phyloP scores from a whole-genome alignment of 1,139 yeast genomes.

The Saccharomyces hybrid region DNA sequence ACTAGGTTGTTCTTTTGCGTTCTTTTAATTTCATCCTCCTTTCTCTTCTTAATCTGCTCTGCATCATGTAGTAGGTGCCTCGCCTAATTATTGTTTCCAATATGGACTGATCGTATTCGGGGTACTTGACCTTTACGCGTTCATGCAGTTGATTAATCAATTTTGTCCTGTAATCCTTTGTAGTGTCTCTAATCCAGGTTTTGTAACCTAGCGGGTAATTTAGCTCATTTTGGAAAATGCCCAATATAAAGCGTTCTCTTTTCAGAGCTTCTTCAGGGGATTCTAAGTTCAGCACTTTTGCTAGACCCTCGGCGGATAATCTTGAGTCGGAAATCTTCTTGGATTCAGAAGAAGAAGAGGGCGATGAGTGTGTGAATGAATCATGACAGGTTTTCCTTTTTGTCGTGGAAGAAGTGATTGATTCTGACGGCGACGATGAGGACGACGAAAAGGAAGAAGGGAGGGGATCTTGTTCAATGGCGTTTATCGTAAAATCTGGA shows the following conservation, averaged over 20 bases:
- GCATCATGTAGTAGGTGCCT: constrained; percentile 77
- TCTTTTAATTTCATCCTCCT: constrained; percentile 42
- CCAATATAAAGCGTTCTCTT: constrained; percentile 55
- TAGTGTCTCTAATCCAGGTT: constrained; percentile 79
- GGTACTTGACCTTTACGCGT: constrained; percentile 44
- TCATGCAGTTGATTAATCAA: constrained; percentile 45
- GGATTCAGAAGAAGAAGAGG: background rate
- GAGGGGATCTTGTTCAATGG: background rate
- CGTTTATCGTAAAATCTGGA: background rate
- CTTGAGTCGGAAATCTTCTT: constrained; percentile 44
- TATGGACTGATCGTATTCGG: constrained; percentile 45
- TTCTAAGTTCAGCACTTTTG: constrained; percentile 45
- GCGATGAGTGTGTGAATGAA: background rate
- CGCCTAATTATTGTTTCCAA: constrained; percentile 68
- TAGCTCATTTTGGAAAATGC: constrained; percentile 48
- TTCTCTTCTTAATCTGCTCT: constrained; percentile 63
- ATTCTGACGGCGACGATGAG: background rate
- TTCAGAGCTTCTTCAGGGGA: constrained; percentile 48
- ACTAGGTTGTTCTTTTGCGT: constrained; percentile 5
- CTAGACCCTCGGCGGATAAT: constrained; percentile 49
- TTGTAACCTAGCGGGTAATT: constrained; percentile 65
- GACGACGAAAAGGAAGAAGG: background rate
- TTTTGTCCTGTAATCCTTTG: constrained; percentile 42
- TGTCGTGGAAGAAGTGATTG: background rate
- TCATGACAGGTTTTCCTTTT: background rate